A percentile compares a stretch with the other conserved stretches of the same genome.
These are phyloP conservation scores for Aegilops speltoides DNA, from an alignment of 176 grass and related monocot species.

Conservation along the genomic window DNA sequence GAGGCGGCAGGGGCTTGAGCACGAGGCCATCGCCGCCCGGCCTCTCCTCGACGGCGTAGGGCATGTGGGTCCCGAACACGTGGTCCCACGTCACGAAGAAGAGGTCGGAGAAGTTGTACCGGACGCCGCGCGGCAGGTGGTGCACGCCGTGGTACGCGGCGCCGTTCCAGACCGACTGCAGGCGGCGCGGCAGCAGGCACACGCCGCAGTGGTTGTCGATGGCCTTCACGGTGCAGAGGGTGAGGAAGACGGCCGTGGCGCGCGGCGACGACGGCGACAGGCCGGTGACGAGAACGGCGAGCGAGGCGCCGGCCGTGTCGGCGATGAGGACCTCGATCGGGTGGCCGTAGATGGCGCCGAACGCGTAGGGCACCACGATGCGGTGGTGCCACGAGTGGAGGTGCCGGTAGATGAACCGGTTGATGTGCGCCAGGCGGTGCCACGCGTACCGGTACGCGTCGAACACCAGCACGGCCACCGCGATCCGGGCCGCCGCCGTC, in stretches of 20 bases:
- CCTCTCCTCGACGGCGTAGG: not conserved
- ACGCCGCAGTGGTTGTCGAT: conserved; percentile 5
- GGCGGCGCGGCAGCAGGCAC: conserved; percentile 4
- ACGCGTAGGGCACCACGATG: conserved; percentile 37
- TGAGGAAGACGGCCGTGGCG: not conserved
- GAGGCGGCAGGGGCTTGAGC: not conserved
- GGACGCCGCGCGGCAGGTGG: not conserved
- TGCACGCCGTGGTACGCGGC: conserved; percentile 16
- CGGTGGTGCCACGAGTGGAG: conserved; percentile 45
- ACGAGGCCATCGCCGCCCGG: not conserved
- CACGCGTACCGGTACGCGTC: conserved; percentile 49
- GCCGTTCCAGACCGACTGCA: not conserved
- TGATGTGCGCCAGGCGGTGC: conserved; percentile 39
- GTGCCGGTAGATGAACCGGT: conserved; percentile 37
- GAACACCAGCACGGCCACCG: conserved; percentile 28
- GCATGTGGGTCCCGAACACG: conserved; percentile 18
- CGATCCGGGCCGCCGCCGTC: conserved; percentile 1
- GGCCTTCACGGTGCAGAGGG: not conserved
- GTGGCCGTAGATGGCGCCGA: conserved; percentile 36
- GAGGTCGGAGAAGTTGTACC: conserved; percentile 2
- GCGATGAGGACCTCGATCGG: conserved; percentile 29
- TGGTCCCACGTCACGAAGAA: conserved; percentile 30
- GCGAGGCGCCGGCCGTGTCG: conserved; percentile 22
- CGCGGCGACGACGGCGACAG: not conserved
- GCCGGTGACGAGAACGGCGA: not conserved